phyloP scores from a whole-genome alignment of 768 basidiomycete species.

The Trametes maxima region DNA sequence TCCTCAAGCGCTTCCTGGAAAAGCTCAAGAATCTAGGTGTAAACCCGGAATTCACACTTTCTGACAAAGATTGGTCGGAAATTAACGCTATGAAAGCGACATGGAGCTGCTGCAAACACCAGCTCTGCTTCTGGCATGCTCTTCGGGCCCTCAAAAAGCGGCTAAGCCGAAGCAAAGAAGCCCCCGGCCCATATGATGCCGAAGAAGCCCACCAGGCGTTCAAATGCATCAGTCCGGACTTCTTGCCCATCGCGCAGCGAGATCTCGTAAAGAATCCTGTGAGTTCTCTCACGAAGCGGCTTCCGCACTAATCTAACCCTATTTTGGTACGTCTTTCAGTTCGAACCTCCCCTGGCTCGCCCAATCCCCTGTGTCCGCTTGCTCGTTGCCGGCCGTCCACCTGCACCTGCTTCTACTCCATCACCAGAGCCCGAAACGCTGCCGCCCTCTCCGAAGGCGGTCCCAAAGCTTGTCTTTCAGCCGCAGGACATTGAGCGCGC shows the following conservation, averaged over 20 bases:
- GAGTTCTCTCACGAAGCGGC: not conserved
- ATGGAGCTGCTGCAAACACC: constrained; percentile 39
- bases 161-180: not conserved
- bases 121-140: constrained; percentile 12
- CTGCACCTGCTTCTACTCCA: not conserved
- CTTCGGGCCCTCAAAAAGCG: not conserved
- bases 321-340: not conserved
- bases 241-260: not conserved
- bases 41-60: constrained; percentile 29
- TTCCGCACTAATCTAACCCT: not conserved
- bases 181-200: not conserved
- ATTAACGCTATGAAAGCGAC: constrained; percentile 35
- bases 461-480: too few relatives aligned
- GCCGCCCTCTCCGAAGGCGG: too few relatives aligned
- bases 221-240: not conserved
- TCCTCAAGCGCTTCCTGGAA: constrained; percentile 29
- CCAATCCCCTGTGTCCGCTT: not conserved
- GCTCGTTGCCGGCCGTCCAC: not conserved
- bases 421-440: not conserved
- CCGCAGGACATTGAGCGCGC: too few relatives aligned
- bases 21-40: constrained; percentile 31
- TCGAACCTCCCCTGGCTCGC: not conserved
- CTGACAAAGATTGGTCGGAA: constrained; percentile 39
- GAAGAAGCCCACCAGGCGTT: not conserved
- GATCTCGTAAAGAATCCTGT: not conserved